Evolutionary conservation across 2,329 filamentous ascomycete genomes (phyloP), one percentile per base, ranked within the genome.

Genomic region (Alternaria infectoria): DNA sequence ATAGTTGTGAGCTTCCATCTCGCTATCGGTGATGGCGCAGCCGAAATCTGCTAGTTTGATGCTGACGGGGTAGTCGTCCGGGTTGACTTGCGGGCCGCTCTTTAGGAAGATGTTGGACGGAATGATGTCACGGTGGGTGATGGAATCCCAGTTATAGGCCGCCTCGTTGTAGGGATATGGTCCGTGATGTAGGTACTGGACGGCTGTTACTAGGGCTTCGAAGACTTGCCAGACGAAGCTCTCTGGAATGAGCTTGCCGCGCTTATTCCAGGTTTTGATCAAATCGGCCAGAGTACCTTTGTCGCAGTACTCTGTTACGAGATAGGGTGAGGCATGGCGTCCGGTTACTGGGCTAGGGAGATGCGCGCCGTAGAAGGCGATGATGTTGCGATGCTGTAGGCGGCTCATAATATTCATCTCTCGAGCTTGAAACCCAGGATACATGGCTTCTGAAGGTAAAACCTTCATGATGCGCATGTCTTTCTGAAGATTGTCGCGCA

Each of bases 151-250:
- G 10, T 36, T 3, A 10, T 55, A 26, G 4, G 32, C 32, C 15
- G 32, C 32, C 25, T 13, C 25, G 28, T 25, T 26, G 11, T 17
- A 26, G 36, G 23, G n/a, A 9, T 55, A 15, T 4, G 52, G 23
- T 11, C 52, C 52, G 6, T 30, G 15, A 4, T 55, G 32, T 7
- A 43, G 8, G 23, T 55, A 55, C 1, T 12, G 17, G 2, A 55
- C 25, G 2, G 36, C 52, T 3, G 32, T 13, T 6, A 44, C 21
- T 1, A 55, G 52, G 12, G 52, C 8, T 44, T 55, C 52, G 52
- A 55, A 55, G 32, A 55, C 36, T 30, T 55, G n/a, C 52, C 52
- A 55, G 1, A 55, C 36, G 8, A 55, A 55, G 21, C 15, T 9
- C 21, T 55, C 36, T 2, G 36, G 36, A 3, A 55, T 10, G 4